A percentile compares a stretch with the other conserved stretches of the same genome.
These are phyloP conservation scores for Euphrasia confusa DNA, from an alignment of 257 asterid genomes.

Conservation along the genomic window DNA sequence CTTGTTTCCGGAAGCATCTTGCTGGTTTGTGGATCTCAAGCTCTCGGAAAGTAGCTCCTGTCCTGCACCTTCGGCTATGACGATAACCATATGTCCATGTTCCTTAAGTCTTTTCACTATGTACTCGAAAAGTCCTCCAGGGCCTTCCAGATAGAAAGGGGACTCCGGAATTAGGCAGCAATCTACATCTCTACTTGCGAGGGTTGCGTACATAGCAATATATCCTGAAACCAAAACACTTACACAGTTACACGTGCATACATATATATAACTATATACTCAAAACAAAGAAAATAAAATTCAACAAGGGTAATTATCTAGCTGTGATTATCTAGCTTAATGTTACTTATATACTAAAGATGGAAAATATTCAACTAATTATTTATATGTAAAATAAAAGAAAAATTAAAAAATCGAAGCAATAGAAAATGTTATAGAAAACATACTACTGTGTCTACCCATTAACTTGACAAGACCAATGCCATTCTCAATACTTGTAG, in stretches of 20 bases:
- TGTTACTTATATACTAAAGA: too few species aligned
- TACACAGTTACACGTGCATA: neutral
- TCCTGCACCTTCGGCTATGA: slow-evolving; percentile 95
- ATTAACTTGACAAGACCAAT: slow-evolving; percentile 87
- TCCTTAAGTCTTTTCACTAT: slow-evolving; percentile 68
- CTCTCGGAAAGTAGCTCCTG: slow-evolving; percentile 74
- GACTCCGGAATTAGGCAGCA: slow-evolving; percentile 97
- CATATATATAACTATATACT: neutral
- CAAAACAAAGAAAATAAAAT: too few species aligned
- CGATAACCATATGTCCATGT: slow-evolving; percentile 89
- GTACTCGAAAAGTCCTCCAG: slow-evolving; percentile 79
- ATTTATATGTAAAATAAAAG: neutral
- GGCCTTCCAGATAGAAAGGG: slow-evolving; percentile 79
- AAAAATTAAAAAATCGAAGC: neutral
- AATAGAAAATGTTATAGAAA: neutral
- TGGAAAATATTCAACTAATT: neutral
- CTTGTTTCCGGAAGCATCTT: slow-evolving; percentile 85
- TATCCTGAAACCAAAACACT: slow-evolving; percentile 46
- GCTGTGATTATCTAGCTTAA: too few species aligned
- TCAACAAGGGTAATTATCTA: too few species aligned
- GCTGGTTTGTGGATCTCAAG: slow-evolving; percentile 30
- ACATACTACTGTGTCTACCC: slow-evolving; percentile 84
- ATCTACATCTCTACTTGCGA: slow-evolving; percentile 91
- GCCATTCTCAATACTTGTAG: slow-evolving; percentile 85
- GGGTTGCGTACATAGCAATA: slow-evolving; percentile 90